Conservation (phyloP, 139 green algal species). For the Yamagishiella unicocca region DNA sequence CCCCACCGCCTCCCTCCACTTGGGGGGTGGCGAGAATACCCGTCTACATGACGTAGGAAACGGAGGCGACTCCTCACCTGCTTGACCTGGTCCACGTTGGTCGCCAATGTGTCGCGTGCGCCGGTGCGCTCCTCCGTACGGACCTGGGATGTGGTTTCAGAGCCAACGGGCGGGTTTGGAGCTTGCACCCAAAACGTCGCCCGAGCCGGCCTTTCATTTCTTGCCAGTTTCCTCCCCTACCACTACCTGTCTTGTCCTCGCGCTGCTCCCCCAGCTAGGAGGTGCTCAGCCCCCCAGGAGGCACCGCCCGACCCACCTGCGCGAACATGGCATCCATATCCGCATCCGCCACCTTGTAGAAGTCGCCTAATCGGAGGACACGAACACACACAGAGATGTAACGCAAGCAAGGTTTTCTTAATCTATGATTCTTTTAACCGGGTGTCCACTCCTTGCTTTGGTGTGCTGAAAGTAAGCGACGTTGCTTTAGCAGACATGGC, state of each 20-base stretch:
- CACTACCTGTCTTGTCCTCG: background rate
- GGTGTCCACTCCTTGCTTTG: too few relatives aligned
- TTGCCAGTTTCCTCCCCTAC: background rate
- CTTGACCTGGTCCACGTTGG: slow-evolving; percentile 40
- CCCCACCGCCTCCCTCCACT: too few relatives aligned
- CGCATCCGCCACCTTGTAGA: slow-evolving; percentile 52
- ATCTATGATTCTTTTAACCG: too few relatives aligned
- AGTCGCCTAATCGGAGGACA: slow-evolving; percentile 5
- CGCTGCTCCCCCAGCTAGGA: background rate
- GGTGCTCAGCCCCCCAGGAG: too few relatives aligned
- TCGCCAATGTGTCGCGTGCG: slow-evolving; percentile 41
- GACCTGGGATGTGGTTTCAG: slow-evolving; percentile 24
- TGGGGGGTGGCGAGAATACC: too few relatives aligned
- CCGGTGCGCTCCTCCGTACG: slow-evolving; percentile 53
- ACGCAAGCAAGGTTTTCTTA: too few relatives aligned
- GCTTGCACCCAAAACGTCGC: background rate
- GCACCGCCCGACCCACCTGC: slow-evolving; percentile 30
- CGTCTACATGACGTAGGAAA: too few relatives aligned
- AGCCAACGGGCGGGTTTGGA: background rate
- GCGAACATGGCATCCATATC: slow-evolving; percentile 64
- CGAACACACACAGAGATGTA: too few relatives aligned
- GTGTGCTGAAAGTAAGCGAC: too few relatives aligned
- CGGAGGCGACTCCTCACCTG: background rate
- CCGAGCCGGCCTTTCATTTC: background rate
- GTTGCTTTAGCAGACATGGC: too few relatives aligned